These are phyloP conservation scores for Plenodomus biglobosus DNA, from an alignment of 2,329 filamentous ascomycete species.

Conservation along the genomic window DNA sequence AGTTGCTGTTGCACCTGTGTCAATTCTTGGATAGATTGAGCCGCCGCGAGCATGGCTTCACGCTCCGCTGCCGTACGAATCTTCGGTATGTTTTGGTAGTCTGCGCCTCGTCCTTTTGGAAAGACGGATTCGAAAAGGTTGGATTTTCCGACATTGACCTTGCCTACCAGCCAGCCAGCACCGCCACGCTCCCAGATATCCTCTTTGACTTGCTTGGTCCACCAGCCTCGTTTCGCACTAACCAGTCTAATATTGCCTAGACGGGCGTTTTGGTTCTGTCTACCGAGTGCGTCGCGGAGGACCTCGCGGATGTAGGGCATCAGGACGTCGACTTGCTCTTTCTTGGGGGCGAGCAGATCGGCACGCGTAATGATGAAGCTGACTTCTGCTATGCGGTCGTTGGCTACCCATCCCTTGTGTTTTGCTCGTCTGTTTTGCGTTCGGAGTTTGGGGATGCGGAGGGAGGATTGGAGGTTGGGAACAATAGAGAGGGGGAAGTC, in stretches of 20 bases:
- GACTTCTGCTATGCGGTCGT: slow-evolving; percentile 69
- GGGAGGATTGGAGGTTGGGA: slow-evolving; percentile 69
- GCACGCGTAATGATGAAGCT: slow-evolving; percentile 90
- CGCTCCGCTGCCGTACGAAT: slow-evolving; percentile 38
- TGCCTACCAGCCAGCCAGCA: slow-evolving; percentile 95
- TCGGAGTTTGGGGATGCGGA: slow-evolving; percentile 72
- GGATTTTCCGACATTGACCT: slow-evolving; percentile 97
- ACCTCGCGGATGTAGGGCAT: slow-evolving; percentile 83
- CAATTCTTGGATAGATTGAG: slow-evolving; percentile 32
- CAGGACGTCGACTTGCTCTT: slow-evolving; percentile 78
- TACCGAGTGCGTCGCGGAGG: slow-evolving; percentile 73
- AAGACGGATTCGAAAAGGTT: slow-evolving; percentile 85
- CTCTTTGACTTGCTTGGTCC: slow-evolving; percentile 83
- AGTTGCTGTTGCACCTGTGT: slow-evolving; percentile 31
- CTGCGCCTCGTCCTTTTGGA: slow-evolving; percentile 63
- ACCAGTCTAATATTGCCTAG: slow-evolving; percentile 86
- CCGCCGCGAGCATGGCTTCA: slow-evolving; percentile 32
- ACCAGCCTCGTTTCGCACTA: slow-evolving; percentile 84
- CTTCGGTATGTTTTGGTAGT: slow-evolving; percentile 39
- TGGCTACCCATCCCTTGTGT: slow-evolving; percentile 63
- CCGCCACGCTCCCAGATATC: slow-evolving; percentile 82
- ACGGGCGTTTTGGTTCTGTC: slow-evolving; percentile 68
- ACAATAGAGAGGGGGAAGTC: slow-evolving; percentile 96
- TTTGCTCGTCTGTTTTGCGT: slow-evolving; percentile 78
- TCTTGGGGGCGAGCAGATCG: slow-evolving; percentile 80